Base-by-base conservation (phyloP, 768 basidiomycete genomes). In the Hydnum rufescens region DNA sequence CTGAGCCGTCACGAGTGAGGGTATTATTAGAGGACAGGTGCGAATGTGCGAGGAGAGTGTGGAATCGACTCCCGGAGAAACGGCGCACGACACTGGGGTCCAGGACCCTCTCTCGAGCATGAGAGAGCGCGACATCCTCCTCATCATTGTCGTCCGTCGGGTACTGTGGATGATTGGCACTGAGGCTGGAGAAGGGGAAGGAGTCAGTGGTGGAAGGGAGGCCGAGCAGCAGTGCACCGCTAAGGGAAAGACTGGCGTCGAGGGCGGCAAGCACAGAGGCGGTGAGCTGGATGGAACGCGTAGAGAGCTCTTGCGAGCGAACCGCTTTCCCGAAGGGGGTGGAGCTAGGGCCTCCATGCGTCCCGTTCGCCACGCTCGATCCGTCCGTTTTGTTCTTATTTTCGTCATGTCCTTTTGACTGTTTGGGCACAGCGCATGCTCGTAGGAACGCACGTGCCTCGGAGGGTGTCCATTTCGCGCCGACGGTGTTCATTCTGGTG, bases 221-320 rank as follows among this genome's bases (percentile, higher is more conserved):
- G 44, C 44, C 13, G 16, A 47, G 44, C 8, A 47, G 44, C 26
- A 47, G 44, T 13, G 44, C 44, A 8, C 25, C 13, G 26, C 13
- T 8, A 25, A 13, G 25, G 8, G 8, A 13, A 28, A 16, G 13
- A 8, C 13, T 25, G 26, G 32, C 39, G 22, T 56, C 55, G 26
- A 56, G 26, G 28, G 54, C 46, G 1, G 48, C 36, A 5, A 56
- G 49, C 16, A 56, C 44, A 42, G 49, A 54, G n/a, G 55, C 26
- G 18, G 54, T 56, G 25, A 56, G 48, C 28, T 54, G 47, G 25
- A 56, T 55, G 8, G 56, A 39, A 16, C 55, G 55, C 5, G 55
- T 47, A 22, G 13, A 22, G 8, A 53, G 54, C 31, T 49, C 49
- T 13, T 25, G 16, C 8, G 49, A 16, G 5, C 6, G 26, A 2